Conservation (phyloP, 305 asterid species). For the Ilex paraguariensis region DNA sequence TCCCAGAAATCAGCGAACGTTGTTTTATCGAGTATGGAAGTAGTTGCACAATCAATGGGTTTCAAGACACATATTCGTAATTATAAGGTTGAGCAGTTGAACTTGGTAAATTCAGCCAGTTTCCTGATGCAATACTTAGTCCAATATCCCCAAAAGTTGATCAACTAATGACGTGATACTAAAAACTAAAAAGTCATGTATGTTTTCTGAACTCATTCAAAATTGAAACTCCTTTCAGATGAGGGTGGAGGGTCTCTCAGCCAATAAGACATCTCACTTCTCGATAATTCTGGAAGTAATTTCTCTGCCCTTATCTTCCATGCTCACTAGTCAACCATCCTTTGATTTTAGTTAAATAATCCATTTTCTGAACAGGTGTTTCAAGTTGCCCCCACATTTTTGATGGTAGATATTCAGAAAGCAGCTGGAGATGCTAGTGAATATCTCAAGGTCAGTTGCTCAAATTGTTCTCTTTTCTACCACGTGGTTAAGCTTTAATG, state of each 20-base stretch:
- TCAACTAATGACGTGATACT: too few species aligned
- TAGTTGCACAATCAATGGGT: conserved; percentile 97
- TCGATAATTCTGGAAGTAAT: conserved; percentile 84
- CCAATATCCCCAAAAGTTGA: background rate
- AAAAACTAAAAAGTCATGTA: background rate
- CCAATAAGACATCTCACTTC: conserved; percentile 74
- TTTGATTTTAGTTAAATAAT: conserved; percentile 10
- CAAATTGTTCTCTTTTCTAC: background rate
- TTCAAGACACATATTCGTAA: conserved; percentile 96
- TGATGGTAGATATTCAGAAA: conserved; percentile 94
- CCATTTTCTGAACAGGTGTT: conserved; percentile 44
- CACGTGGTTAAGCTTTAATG: too few species aligned
- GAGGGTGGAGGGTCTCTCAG: conserved; percentile 49
- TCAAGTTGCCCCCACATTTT: conserved; percentile 80
- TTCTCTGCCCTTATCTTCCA: background rate
- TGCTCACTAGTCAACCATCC: background rate
- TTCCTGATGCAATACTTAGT: too few species aligned
- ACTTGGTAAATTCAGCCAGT: background rate
- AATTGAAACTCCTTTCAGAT: background rate
- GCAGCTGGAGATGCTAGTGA: conserved; percentile 89
- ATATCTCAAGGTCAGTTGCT: conserved; percentile 60
- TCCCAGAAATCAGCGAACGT: conserved; percentile 91
- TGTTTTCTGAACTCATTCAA: conserved; percentile 9
- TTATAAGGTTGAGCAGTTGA: conserved; percentile 56
- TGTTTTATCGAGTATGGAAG: conserved; percentile 93